Percentiles rank a stretch among this genome's conserved stretches.
Evolutionary conservation across 2,329 filamentous ascomycete species (phyloP).

Genomic region (Diaporthe citri): DNA sequence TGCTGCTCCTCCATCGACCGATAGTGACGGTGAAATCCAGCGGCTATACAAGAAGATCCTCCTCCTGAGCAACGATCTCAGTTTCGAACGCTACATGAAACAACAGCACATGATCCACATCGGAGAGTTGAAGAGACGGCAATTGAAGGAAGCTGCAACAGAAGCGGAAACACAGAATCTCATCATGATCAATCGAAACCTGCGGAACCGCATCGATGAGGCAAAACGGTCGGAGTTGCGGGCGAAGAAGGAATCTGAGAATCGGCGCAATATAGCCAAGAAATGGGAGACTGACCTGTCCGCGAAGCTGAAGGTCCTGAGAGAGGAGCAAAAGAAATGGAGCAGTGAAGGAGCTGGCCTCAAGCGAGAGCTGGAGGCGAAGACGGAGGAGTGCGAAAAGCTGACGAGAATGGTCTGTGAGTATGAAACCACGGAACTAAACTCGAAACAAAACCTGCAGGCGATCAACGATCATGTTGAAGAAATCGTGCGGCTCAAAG

Average conservation of each 20-base stretch:
- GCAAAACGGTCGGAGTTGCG: conserved; percentile 78
- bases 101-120: conserved; percentile 87
- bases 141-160: conserved; percentile 81
- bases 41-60: conserved; percentile 81
- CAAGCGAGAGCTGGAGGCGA: conserved; percentile 68
- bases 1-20: conserved; percentile 47
- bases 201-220: conserved; percentile 80
- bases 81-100: conserved; percentile 87
- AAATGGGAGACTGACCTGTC: conserved; percentile 82
- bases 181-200: conserved; percentile 79
- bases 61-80: conserved; percentile 82
- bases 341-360: conserved; percentile 68
- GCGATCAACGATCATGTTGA: conserved; percentile 71
- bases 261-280: conserved; percentile 78
- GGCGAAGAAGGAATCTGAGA: conserved; percentile 78
- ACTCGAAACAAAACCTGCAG: conserved; percentile 73
- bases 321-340: conserved; percentile 78
- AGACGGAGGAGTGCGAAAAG: conserved; percentile 72
- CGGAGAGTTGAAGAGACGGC: conserved; percentile 79
- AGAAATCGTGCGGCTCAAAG: conserved; percentile 71
- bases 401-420: conserved; percentile 75
- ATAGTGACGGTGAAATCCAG: conserved; percentile 56
- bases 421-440: conserved; percentile 76
- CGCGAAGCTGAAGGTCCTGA: conserved; percentile 73
- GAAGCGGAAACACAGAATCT: conserved; percentile 88